Evolutionary conservation across 345 rosid species (phyloP).

Genomic region (Stellera chamaejasme): DNA sequence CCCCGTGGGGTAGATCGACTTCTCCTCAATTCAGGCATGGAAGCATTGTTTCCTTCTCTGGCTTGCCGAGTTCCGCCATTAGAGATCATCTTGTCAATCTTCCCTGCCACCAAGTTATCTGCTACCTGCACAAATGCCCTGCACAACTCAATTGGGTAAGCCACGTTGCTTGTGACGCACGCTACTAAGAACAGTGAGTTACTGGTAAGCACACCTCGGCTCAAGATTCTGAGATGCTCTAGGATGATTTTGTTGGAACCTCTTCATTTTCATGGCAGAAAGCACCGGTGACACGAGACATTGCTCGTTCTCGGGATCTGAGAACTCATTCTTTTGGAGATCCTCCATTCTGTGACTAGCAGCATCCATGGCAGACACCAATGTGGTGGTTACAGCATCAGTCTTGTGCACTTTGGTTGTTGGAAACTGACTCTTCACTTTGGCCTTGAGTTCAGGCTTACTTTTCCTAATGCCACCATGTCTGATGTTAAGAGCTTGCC

Average conservation of each 20-base stretch:
- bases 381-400: constrained; percentile 36
- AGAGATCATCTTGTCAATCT: constrained; percentile 36
- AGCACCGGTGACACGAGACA: constrained; percentile 28
- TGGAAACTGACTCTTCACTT: constrained; percentile 54
- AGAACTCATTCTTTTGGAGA: constrained; percentile 48
- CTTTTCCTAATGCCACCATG: constrained; percentile 70
- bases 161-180: constrained; percentile 4
- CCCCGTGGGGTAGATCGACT: constrained; percentile 63
- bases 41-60: constrained; percentile 32
- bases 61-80: constrained; percentile 21
- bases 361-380: constrained; percentile 35
- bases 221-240: constrained; percentile 50
- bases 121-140: constrained; percentile 40
- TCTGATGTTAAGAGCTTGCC: constrained; percentile 65
- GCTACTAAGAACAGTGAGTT: not conserved
- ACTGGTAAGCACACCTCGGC: constrained; percentile 38
- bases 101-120: constrained; percentile 31
- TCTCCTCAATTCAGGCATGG: constrained; percentile 46
- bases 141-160: constrained; percentile 6
- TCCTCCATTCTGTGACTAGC: constrained; percentile 46
- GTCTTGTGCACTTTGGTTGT: constrained; percentile 39
- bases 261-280: constrained; percentile 36
- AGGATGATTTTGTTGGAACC: constrained; percentile 34
- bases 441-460: constrained; percentile 53
- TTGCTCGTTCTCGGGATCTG: constrained; percentile 66